Base-by-base conservation (phyloP, 2,329 filamentous ascomycete genomes). In the Leptosphaerulina australis region DNA sequence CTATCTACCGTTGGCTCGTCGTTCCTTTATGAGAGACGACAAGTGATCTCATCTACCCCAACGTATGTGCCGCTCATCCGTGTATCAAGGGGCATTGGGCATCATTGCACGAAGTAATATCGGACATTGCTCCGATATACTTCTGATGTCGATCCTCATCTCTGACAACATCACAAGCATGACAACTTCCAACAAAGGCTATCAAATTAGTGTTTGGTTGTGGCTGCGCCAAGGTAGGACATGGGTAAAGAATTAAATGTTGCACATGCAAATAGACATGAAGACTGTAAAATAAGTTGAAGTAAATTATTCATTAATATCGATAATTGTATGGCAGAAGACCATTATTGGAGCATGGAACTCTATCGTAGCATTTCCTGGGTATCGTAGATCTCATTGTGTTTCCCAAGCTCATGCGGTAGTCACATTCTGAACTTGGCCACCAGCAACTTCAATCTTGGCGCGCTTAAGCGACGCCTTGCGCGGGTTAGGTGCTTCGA, bases 401-500 rank as follows among this genome's bases (percentile, higher is more conserved):
- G n/a, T 7, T 12, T 8, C 17, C n/a, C 22, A 41, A 15, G 24
- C 18, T 34, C 25, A 51, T n/a, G 33, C 26, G 6, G 45, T 43
- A 4, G 48, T 51, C 20, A 67, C 60, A 26, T 67, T 63, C 2
- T 64, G 55, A 14, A 70, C 52, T 30, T 68, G 57, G 7, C 48
- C 48, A 37, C 22, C 48, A 25, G 60, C 58, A 34, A 70, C 56
- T 21, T 56, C 59, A 7, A 70, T 60, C 50, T 58, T 68, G 20
- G 64, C 48, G 26, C 53, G 57, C 50, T 59, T 64, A 12, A 58
- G 51, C 9, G 58, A 63, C 17, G 53, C 68, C 7, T 63, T 67
- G 25, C 56, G 43, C 2, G 67, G 68, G 37, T 67, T 69, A 1
- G 56, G 55, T 8, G 65, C 65, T 8, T 70, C 66, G 29, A 70